Base-by-base conservation (phyloP, 2,329 filamentous ascomycete species). In the Pyrenochaeta sp. region DNA sequence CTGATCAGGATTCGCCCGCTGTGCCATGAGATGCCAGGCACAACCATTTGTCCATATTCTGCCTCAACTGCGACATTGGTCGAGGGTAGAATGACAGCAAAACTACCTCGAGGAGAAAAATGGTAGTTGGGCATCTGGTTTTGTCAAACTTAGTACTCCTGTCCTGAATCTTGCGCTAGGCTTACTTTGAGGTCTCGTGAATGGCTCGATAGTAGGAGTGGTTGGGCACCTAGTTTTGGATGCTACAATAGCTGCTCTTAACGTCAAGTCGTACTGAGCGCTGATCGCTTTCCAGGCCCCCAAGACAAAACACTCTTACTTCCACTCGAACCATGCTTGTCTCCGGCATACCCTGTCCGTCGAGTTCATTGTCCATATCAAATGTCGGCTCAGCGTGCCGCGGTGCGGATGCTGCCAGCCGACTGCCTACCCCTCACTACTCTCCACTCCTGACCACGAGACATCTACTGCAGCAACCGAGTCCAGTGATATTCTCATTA, bases 21-120 rank as follows among this genome's bases (percentile, higher is more conserved):
- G 44, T 68, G 62, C 62, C 60, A 67, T 36, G 62, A 65, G 11
- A 67, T 59, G 20, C 65, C 63, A 27, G 53, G 53, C 11, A 68
- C 65, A 2, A 55, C 46, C 63, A 68, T 68, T 41, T 61, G 57
- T 32, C 57, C 58, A 48, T 66, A 69, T 43, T 67, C 63, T 23
- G 65, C 66, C 41, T 69, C 66, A n/a, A 69, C 63, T 18, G 58
- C 58, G 15, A 65, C 67, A 45, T 69, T 67, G n/a, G 66, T 68
- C 7, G 63, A 66, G 2, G 66, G 63, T 18, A 69, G 48, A 35
- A 68, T 67, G 7, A 69, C 50, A 13, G 63, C 66, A 36, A 68
- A 68, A 17, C 61, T 46, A 19, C 61, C 64, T 13, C 63, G 48
- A 3, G 48, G 44, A 15, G 51, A 36, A 31, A 51, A 46, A 23